These are phyloP conservation scores for Alternaria gansuensis DNA, from an alignment of 2,329 filamentous ascomycete species.

Conservation along the genomic window DNA sequence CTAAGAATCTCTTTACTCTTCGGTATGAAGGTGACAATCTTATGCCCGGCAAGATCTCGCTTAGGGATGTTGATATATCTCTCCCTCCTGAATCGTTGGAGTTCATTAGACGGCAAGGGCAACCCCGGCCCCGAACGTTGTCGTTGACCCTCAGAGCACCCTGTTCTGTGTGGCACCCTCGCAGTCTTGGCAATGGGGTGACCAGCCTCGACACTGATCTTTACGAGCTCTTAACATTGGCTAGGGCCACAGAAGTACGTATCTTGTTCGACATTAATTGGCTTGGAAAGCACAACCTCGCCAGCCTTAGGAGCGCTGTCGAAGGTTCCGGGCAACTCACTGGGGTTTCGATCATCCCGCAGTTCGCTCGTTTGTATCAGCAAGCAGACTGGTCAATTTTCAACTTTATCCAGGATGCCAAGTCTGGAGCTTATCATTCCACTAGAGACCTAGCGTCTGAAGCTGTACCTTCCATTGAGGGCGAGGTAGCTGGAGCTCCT, in stretches of 20 bases:
- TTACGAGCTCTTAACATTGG: constrained; percentile 4
- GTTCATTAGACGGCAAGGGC: constrained; percentile 5
- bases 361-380: constrained; percentile 10
- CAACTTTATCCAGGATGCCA: not conserved
- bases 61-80: constrained; percentile 1
- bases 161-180: constrained; percentile 14
- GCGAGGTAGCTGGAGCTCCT: not conserved
- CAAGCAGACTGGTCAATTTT: constrained; percentile 12
- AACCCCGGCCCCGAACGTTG: constrained; percentile 6
- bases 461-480: constrained; percentile 4
- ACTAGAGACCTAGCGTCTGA: not conserved
- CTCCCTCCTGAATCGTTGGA: constrained; percentile 4
- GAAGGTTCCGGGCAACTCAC: constrained; percentile 6
- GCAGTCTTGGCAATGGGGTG: not conserved
- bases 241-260: constrained; percentile 10
- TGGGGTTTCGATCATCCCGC: constrained; percentile 5
- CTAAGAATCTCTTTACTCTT: constrained; percentile 8
- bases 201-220: constrained; percentile 2
- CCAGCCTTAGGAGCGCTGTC: constrained; percentile 4
- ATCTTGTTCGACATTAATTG: constrained; percentile 14
- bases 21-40: constrained; percentile 17
- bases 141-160: constrained; percentile 11
- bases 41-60: constrained; percentile 7
- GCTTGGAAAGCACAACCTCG: constrained; percentile 6
- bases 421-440: constrained; percentile 1